Base-by-base conservation (phyloP, 352 stramenopile genomes). In the Phytophthora idaei region DNA sequence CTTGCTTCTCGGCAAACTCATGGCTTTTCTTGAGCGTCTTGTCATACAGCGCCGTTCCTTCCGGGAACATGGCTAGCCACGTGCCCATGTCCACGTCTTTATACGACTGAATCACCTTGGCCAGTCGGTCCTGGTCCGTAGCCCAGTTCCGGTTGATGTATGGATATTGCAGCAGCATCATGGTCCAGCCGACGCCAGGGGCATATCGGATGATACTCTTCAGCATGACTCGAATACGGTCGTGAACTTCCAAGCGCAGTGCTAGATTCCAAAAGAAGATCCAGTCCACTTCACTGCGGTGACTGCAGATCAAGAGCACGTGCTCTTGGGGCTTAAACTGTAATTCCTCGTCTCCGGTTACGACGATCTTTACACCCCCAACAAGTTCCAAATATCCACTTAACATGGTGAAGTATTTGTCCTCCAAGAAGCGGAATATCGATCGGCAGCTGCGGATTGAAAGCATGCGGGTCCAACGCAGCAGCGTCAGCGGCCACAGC, bases 211-310 rank as follows among this genome's bases (percentile, higher is more conserved):
- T 86, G 9, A 80, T 57, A 11, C 85, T 76, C 62, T 93, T 93
- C 73, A 93, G 84, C 83, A 93, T 93, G 29, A 92, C 77, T 17
- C 84, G 83, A 31, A 95, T 81, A 29, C 83, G 77, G 44, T 90
- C 83, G 56, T 95, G 87, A 54, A 76, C 80, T 21, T 76, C 64
- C 37, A 93, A 83, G 21, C 84, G 76, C 37, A 92, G 54, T 14
- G 81, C 74, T 21, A 93, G 47, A 61, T 83, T 92, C 85, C 85
- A 93, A 53, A 92, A 89, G 68, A 93, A 91, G 50, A 95, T 66
- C 85, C 87, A 92, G 71, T 95, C 85, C 53, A 93, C 78, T 67
- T 93, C 87, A 3, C 78, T 92, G 41, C 87, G 83, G 59, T 93
- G 85, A 71, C 93, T 95, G 54, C 69, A 88, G 42, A 95, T 76